These are phyloP conservation scores for Tetrahymena borealis DNA, from an alignment of 73 alveolate species.

Conservation along the genomic window DNA sequence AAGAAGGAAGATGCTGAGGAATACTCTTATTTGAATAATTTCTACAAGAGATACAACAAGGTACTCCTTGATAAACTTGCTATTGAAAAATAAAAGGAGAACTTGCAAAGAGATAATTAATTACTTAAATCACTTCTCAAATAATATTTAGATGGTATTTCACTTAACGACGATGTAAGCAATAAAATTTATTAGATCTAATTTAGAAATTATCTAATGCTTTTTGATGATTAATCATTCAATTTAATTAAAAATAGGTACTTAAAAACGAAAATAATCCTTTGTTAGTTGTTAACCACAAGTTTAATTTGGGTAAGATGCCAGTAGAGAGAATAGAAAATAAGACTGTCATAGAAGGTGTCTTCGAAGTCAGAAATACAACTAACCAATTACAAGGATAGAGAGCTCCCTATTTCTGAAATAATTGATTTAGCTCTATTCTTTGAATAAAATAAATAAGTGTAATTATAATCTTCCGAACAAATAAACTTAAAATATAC, in stretches of 20 bases:
- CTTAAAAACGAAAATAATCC: constrained; percentile 85
- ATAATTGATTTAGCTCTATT: not conserved
- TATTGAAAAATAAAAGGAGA: constrained; percentile 90
- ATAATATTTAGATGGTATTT: constrained; percentile 94
- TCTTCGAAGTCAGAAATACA: constrained; percentile 35
- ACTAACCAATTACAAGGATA: constrained; percentile 24
- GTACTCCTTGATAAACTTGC: constrained; percentile 89
- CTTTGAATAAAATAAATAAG: not conserved
- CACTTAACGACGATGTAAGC: constrained; percentile 92
- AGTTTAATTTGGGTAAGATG: constrained; percentile 85
- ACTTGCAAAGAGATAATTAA: constrained; percentile 89
- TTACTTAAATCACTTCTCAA: constrained; percentile 85
- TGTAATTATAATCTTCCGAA: no score
- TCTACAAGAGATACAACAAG: constrained; percentile 94
- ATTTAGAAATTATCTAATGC: not conserved
- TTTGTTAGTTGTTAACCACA: constrained; percentile 82
- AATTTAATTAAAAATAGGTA: not conserved
- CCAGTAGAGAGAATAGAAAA: constrained; percentile 78
- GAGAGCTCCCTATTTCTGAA: not conserved
- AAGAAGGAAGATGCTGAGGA: constrained; percentile 82
- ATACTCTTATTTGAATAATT: constrained; percentile 83
- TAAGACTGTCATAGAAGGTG: constrained; percentile 88
- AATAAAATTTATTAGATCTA: not conserved
- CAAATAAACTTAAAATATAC: no score
- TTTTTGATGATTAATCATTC: not conserved